phyloP scores from a whole-genome alignment of 2,329 filamentous ascomycete genomes.

The Nothophoma quercina region DNA sequence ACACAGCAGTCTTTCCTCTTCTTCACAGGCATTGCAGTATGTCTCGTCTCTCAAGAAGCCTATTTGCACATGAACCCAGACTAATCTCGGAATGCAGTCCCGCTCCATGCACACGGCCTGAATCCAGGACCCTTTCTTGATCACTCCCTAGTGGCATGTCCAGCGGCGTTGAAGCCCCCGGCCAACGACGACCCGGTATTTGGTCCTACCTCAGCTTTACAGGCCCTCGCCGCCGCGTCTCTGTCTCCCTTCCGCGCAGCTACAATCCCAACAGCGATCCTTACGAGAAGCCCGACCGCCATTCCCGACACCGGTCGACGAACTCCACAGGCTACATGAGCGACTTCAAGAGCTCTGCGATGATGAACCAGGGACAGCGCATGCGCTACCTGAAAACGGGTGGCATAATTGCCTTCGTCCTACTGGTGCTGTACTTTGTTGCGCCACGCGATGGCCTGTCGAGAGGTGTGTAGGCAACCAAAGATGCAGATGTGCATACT shows the following conservation, averaged over 20 bases:
- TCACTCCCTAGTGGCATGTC: constrained; percentile 57
- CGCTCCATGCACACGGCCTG: constrained; percentile 32
- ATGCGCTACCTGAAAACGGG: constrained; percentile 68
- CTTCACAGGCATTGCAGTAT: constrained; percentile 20
- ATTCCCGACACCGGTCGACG: constrained; percentile 46
- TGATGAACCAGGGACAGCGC: constrained; percentile 69
- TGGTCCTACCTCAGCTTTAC: constrained; percentile 62
- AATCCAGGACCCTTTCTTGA: constrained; percentile 28
- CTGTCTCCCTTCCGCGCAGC: constrained; percentile 59
- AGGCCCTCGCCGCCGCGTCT: constrained; percentile 60
- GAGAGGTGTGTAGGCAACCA: constrained; percentile 29
- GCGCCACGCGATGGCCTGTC: constrained; percentile 52
- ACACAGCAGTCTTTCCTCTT: constrained; percentile 10
- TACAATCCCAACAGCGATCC: constrained; percentile 48
- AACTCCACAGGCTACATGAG: constrained; percentile 52
- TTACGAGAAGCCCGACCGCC: constrained; percentile 57
- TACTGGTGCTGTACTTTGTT: constrained; percentile 66
- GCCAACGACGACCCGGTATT: constrained; percentile 57
- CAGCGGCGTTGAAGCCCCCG: constrained; percentile 58
- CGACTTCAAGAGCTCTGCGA: constrained; percentile 56
- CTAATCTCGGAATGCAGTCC: constrained; percentile 25
- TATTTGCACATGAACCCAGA: constrained; percentile 14
- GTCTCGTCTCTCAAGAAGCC: constrained; percentile 7
- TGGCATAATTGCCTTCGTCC: constrained; percentile 64
- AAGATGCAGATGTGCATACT: constrained; percentile 6